phyloP scores from a whole-genome alignment of 805 yeast genomes.

The Debaryomyces hansenii region DNA sequence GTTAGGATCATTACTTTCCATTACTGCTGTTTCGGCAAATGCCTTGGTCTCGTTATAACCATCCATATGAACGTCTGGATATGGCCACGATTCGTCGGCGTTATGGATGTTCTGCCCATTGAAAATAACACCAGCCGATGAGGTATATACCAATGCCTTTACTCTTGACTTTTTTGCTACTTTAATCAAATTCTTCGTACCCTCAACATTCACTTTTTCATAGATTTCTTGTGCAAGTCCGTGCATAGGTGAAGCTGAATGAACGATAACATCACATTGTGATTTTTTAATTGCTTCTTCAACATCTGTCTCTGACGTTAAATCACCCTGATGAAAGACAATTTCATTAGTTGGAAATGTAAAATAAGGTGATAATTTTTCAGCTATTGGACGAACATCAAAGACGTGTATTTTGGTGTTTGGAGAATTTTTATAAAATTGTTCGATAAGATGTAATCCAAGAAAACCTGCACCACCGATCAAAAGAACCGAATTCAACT shows the following conservation, averaged over 20 bases:
- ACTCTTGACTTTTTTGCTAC: constrained; percentile 55
- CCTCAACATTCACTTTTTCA: constrained; percentile 86
- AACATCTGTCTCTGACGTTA: constrained; percentile 74
- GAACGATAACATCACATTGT: constrained; percentile 77
- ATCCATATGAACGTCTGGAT: constrained; percentile 90
- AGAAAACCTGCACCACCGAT: constrained; percentile 97
- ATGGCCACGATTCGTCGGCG: constrained; percentile 94
- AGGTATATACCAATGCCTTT: constrained; percentile 84
- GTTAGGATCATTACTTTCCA: constrained; percentile 63
- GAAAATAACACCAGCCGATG: constrained; percentile 96
- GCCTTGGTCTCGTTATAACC: constrained; percentile 96
- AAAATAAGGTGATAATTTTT: constrained; percentile 65
- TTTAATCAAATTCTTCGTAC: constrained; percentile 73
- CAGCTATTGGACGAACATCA: constrained; percentile 88
- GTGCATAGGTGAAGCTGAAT: constrained; percentile 96
- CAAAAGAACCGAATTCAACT: constrained; percentile 61
- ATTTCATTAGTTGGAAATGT: constrained; percentile 65
- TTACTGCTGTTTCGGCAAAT: constrained; percentile 78
- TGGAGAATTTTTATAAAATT: constrained; percentile 66
- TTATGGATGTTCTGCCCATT: constrained; percentile 91
- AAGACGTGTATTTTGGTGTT: constrained; percentile 79
- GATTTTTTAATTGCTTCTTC: constrained; percentile 56
- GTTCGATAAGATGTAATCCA: constrained; percentile 88
- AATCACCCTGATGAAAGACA: constrained; percentile 73
- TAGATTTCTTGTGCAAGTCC: constrained; percentile 81